Evolutionary conservation across 148 eudicot genomes (phyloP), one percentile per base, ranked within the genome.

Genomic region (Limonium bicolor): DNA sequence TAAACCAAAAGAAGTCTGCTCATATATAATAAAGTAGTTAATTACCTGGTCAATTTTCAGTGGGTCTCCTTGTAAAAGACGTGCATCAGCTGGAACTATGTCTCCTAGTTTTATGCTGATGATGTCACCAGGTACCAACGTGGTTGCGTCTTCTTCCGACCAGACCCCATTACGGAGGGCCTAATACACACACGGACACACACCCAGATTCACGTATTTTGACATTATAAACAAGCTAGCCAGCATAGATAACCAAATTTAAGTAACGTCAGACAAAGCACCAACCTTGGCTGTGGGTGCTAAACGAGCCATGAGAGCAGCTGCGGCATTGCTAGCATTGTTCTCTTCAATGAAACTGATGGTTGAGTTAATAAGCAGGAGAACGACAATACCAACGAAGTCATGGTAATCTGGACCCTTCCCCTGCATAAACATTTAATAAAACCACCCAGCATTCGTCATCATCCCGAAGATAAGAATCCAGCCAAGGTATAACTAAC

Each of bases 301-400:
- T 3, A 69, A 35, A 11, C 59, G 51, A 6, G 73, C 73, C 73
- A 68, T 68, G 14, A 68, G 64, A 33, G 68, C 73, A 34, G 69
- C 74, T 12, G 74, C 74, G 3, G 74, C 69, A 38, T 69, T 69
- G 44, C 73, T 68, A 41, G 73, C 73, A 40, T 68, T 68, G 27
- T 68, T 68, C 56, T 68, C 73, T 43, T 68, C 73, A 9, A 62
- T 47, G 49, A 68, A 68, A 23, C 73, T 68, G 24, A 68, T 68
- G 18, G 73, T 68, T 6, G 73, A 68, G 58, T 68, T 68, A 33
- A 68, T 53, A 4, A 68, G 6, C 2, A 68, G 57, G 36, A 68
- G 25, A 17, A 51, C 63, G 18, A 58, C 36, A 0, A 67, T 67
- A 15, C 72, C 72, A 3, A 58, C 55, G 44, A 67, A 67, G 32